Evolutionary conservation across 192 early-diverging fungal genomes (phyloP).

Genomic region (Coemansia sp.): DNA sequence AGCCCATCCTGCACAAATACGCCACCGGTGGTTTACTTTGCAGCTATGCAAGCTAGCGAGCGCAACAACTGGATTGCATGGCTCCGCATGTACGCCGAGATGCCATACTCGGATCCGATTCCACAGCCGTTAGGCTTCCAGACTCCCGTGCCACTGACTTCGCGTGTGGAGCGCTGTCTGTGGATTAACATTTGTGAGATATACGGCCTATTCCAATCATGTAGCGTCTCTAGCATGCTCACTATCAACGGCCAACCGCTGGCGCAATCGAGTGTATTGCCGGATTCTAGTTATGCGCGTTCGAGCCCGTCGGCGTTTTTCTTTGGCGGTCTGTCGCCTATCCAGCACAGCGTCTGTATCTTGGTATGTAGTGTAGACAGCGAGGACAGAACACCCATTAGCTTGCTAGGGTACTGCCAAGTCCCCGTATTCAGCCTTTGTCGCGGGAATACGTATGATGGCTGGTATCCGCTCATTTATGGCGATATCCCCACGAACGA

Average conservation of each 20-base stretch:
- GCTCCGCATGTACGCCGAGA: slow-evolving; percentile 27
- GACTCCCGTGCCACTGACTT: slow-evolving; percentile 6
- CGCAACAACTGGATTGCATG: slow-evolving; percentile 43
- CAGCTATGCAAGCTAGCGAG: slow-evolving; percentile 29
- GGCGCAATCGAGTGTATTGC: slow-evolving; percentile 20
- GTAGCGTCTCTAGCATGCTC: slow-evolving; percentile 14
- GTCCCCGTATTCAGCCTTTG: slow-evolving; percentile 37
- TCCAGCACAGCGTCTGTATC: slow-evolving; percentile 13
- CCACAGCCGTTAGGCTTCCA: slow-evolving; percentile 15
- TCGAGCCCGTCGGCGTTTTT: slow-evolving; percentile 19
- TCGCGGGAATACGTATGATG: slow-evolving; percentile 37
- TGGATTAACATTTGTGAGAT: slow-evolving; percentile 43
- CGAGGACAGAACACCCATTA: neutral
- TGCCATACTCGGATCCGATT: slow-evolving; percentile 7
- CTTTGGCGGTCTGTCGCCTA: slow-evolving; percentile 39
- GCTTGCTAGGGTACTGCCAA: slow-evolving; percentile 38
- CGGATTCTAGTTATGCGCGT: neutral
- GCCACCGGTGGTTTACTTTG: slow-evolving; percentile 31
- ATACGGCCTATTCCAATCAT: slow-evolving; percentile 13
- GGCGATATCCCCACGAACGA: slow-evolving; percentile 18
- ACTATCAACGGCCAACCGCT: slow-evolving; percentile 33
- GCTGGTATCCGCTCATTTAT: slow-evolving; percentile 50
- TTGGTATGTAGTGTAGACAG: slow-evolving; percentile 2
- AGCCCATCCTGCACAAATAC: neutral
- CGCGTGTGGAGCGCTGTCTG: slow-evolving; percentile 41